phyloP scores from a whole-genome alignment of 371 early-diverging fungal species.

The Cokeromyces recurvatus region DNA sequence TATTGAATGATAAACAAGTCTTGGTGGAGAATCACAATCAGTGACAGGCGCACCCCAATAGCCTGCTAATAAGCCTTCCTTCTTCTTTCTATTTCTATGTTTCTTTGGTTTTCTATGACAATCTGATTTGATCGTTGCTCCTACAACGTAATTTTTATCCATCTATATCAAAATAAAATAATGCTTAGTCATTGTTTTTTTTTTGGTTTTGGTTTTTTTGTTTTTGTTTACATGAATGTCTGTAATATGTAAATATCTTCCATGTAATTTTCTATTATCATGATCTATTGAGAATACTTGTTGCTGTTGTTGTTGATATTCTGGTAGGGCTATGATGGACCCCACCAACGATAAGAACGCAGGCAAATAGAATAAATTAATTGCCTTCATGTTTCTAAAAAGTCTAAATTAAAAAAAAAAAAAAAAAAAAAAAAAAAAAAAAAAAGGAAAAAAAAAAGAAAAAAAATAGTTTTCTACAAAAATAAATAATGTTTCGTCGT shows the following conservation, averaged over 20 bases:
- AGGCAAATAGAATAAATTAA: too few species aligned
- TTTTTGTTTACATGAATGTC: slow-evolving; percentile 54
- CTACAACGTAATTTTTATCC: slow-evolving; percentile 46
- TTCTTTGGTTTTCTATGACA: slow-evolving; percentile 46
- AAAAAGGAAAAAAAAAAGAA: too few species aligned
- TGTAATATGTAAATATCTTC: slow-evolving; percentile 66
- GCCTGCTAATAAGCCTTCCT: slow-evolving; percentile 29
- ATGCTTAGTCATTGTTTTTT: not conserved
- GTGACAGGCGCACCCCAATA: slow-evolving; percentile 57
- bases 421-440: too few species aligned
- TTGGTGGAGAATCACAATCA: slow-evolving; percentile 64
- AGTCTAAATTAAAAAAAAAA: too few species aligned
- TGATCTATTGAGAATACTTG: too few species aligned
- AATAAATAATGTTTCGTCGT: too few species aligned
- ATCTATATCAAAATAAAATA: slow-evolving; percentile 19
- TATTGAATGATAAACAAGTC: slow-evolving; percentile 58
- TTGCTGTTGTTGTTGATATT: too few species aligned
- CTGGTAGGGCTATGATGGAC: too few species aligned
- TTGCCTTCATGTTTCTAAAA: too few species aligned
- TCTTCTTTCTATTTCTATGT: slow-evolving; percentile 18
- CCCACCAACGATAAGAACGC: too few species aligned
- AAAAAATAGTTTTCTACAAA: too few species aligned
- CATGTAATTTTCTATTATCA: too few species aligned
- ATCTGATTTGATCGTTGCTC: slow-evolving; percentile 51
- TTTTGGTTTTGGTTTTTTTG: not conserved